These are phyloP conservation scores for Xylariales sp. DNA, from an alignment of 2,329 filamentous ascomycete species.

Conservation along the genomic window DNA sequence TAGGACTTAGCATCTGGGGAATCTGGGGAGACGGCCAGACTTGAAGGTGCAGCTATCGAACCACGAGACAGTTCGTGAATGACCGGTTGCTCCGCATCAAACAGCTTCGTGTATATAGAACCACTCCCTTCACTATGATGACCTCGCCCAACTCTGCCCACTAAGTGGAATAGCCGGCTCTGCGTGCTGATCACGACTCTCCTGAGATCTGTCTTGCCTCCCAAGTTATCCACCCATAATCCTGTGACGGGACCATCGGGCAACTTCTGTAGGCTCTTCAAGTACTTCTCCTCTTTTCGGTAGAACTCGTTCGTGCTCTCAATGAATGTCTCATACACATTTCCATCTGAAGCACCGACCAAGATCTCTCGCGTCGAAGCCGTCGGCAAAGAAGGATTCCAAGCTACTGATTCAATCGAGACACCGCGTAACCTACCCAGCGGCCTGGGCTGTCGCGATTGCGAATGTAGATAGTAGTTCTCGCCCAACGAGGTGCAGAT, in stretches of 20 bases:
- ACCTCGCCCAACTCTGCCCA: conserved; percentile 69
- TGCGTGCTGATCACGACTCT: conserved; percentile 78
- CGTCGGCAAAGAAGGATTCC: conserved; percentile 90
- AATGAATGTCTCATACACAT: conserved; percentile 91
- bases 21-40: conserved; percentile 74
- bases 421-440: conserved; percentile 81
- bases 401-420: conserved; percentile 82
- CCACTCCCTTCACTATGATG: conserved; percentile 74
- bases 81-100: conserved; percentile 78
- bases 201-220: conserved; percentile 64
- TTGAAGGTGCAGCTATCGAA: conserved; percentile 55
- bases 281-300: conserved; percentile 86
- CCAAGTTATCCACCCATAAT: conserved; percentile 73
- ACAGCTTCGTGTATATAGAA: conserved; percentile 81
- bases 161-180: conserved; percentile 72
- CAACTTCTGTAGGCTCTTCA: conserved; percentile 77
- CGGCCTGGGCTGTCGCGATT: conserved; percentile 81
- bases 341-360: conserved; percentile 86
- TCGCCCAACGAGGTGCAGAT: conserved; percentile 88
- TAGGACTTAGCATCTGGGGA: conserved; percentile 47
- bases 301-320: conserved; percentile 95
- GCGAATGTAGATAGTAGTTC: conserved; percentile 96
- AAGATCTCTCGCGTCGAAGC: conserved; percentile 93
- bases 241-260: conserved; percentile 81
- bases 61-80: conserved; percentile 67